A percentile compares a stretch with the other conserved stretches of the same genome.
These are phyloP conservation scores for Camelina hispida DNA, from an alignment of 345 rosid species.

Conservation along the genomic window DNA sequence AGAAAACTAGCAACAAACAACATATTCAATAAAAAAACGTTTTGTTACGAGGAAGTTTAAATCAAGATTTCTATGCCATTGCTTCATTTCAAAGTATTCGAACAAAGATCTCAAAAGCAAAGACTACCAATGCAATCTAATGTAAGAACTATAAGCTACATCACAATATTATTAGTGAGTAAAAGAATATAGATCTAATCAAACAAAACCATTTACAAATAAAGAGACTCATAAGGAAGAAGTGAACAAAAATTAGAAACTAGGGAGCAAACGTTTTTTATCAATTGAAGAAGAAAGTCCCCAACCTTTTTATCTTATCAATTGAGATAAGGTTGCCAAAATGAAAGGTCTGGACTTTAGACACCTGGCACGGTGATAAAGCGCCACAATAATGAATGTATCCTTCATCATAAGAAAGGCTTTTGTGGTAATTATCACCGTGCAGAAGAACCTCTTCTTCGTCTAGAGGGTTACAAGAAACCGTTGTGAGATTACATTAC, in stretches of 20 bases:
- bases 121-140: slow-evolving; percentile 7
- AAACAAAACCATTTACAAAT: slow-evolving; percentile 2
- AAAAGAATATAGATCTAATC: neutral
- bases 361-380: neutral
- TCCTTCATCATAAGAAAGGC: too few species aligned
- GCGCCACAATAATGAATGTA: too few species aligned
- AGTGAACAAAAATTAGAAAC: slow-evolving; percentile 7
- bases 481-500: slow-evolving; percentile 23
- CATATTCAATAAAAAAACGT: neutral
- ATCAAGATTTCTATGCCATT: neutral
- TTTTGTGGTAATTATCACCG: neutral
- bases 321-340: slow-evolving; percentile 40
- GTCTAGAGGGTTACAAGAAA: slow-evolving; percentile 28
- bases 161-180: neutral
- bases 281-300: neutral
- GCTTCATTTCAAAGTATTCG: neutral
- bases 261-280: neutral
- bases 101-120: slow-evolving; percentile 7
- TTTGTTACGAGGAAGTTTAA: neutral
- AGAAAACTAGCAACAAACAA: neutral
- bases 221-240: neutral
- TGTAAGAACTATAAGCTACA: neutral
- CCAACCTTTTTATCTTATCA: slow-evolving; percentile 20
- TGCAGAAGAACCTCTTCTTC: slow-evolving; percentile 32
- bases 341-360: slow-evolving; percentile 20